These are phyloP conservation scores for Westerdykella sp. DNA, from an alignment of 2,329 filamentous ascomycete species.

Conservation along the genomic window DNA sequence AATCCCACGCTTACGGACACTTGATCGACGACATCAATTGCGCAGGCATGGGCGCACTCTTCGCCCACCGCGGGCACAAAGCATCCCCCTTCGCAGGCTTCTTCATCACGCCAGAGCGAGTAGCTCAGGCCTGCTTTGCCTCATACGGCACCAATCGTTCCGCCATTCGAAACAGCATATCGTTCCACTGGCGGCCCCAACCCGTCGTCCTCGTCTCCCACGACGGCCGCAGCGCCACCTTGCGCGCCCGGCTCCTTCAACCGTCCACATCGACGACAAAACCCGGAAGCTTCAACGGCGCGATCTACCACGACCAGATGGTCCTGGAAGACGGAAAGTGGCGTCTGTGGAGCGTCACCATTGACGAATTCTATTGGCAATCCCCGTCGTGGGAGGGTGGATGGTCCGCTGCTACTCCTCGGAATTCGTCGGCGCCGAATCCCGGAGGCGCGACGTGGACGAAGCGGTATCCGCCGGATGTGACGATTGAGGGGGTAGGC, in stretches of 20 bases:
- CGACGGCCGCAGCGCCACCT: conserved; percentile 18
- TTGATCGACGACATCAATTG: conserved; percentile 18
- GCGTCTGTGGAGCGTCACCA: conserved; percentile 22
- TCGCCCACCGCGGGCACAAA: conserved; percentile 17
- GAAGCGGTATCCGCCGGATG: conserved; percentile 19
- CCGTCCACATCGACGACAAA: conserved; percentile 17
- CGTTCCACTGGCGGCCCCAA: conserved; percentile 24
- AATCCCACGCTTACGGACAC: conserved; percentile 19
- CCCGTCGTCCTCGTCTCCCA: conserved; percentile 21
- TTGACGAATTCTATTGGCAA: conserved; percentile 25
- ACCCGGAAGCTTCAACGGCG: conserved; percentile 18
- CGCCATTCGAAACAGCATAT: conserved; percentile 13
- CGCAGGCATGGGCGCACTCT: conserved; percentile 15
- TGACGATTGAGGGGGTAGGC: conserved; percentile 15
- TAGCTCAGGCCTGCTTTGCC: conserved; percentile 13
- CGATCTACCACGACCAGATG: conserved; percentile 25
- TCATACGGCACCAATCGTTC: conserved; percentile 20
- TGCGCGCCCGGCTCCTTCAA: conserved; percentile 18
- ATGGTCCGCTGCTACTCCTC: conserved; percentile 15
- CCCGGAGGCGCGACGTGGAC: conserved; percentile 16
- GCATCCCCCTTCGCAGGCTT: conserved; percentile 20
- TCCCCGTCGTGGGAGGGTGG: conserved; percentile 19
- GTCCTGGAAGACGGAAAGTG: conserved; percentile 20
- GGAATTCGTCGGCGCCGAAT: conserved; percentile 12
- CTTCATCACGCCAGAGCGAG: conserved; percentile 17